A percentile compares a stretch with the other conserved stretches of the same genome.
phyloP scores from a whole-genome alignment of 257 asterid species.

The Thymus mandschuricus region DNA sequence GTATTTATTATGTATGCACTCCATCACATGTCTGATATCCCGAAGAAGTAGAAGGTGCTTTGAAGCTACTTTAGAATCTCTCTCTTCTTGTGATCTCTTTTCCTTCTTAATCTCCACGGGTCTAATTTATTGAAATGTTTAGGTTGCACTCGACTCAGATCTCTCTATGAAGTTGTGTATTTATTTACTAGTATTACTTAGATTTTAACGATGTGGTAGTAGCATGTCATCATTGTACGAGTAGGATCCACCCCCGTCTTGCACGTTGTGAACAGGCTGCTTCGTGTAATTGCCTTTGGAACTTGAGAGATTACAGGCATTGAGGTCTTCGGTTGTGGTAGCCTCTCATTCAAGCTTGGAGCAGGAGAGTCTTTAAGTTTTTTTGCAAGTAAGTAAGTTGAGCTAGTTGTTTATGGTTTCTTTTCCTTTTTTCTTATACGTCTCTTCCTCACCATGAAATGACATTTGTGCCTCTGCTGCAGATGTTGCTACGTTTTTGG shows the following conservation, averaged over 20 bases:
- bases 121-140: conserved; percentile 17
- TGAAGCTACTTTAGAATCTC: conserved; percentile 8
- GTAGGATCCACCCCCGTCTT: conserved; percentile 1
- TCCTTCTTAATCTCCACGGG: neutral
- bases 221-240: conserved; percentile 3
- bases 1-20: conserved; percentile 8
- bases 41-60: conserved; percentile 19
- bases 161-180: neutral
- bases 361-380: conserved; percentile 9
- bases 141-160: neutral
- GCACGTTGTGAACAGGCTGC: conserved; percentile 17
- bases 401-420: neutral
- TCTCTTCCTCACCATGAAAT: no score
- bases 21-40: neutral
- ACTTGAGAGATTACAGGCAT: conserved; percentile 2
- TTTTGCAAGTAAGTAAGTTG: conserved; percentile 7
- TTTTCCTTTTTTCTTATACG: neutral
- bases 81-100: neutral
- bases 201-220: neutral
- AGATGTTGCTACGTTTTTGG: no score
- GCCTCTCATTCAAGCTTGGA: neutral
- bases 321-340: conserved; percentile 9
- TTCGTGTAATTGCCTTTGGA: neutral
- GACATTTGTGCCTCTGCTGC: no score
- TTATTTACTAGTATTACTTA: neutral